phyloP scores from a whole-genome alignment of 148 eudicot species.

The Nyssa sinensis region DNA sequence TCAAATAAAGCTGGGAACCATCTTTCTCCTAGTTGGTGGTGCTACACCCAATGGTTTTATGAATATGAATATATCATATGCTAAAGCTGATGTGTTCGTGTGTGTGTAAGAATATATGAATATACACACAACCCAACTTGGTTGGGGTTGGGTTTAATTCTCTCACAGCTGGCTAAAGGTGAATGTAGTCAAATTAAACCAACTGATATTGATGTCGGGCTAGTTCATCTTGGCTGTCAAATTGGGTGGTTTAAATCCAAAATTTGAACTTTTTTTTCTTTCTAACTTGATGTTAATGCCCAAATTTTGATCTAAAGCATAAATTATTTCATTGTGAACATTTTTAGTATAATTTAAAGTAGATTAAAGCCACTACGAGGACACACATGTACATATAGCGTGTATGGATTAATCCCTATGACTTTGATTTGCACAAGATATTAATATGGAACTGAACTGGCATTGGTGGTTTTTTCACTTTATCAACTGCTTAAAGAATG shows the following conservation, averaged over 20 bases:
- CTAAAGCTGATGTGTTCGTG: not conserved
- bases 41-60: no score
- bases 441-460: not conserved
- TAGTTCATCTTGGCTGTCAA: not conserved
- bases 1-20: no score
- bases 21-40: no score
- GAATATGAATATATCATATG: not conserved
- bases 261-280: no score
- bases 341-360: not conserved
- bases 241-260: not conserved
- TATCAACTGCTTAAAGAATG: not conserved
- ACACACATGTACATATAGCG: not conserved
- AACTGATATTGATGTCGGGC: no score
- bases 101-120: not conserved
- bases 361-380: not conserved
- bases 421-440: not conserved
- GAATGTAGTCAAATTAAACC: not conserved
- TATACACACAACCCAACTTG: not conserved
- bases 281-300: no score
- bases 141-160: not conserved
- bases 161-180: not conserved
- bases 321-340: no score
- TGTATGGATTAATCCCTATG: not conserved
- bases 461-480: no score
- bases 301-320: no score